Base-by-base conservation (phyloP, 768 basidiomycete species). In the Pleurotus tuber-regium region DNA sequence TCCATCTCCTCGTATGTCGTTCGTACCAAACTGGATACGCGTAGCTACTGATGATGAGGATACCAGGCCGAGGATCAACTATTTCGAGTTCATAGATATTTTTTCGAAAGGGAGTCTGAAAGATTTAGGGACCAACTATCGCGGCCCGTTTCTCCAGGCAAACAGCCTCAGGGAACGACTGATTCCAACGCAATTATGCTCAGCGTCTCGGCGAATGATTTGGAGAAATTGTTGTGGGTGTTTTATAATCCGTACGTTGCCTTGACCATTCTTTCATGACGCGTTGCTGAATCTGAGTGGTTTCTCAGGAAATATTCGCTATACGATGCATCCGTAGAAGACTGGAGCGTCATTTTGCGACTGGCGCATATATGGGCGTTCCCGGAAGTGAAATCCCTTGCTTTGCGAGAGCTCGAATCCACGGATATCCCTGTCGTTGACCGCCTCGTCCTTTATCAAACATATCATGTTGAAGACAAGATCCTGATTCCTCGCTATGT, bases 321-420 rank as follows among this genome's bases (percentile, higher is more conserved):
- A 1, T 84, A 85, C 43, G 70, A 76, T 6, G 78, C 80, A 1
- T 58, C 63, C 0, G 65, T 76, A 0, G 67, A 72, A 0, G 76
- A 77, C 7, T 89, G 87, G 87, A 63, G 66, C 0, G 66, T 64
- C 0, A 79, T 89, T 38, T 63, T 89, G 0, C 62, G 59, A 1
- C 77, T 88, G 1, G 70, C 85, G 0, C 67, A 78, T 14, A 59
- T 67, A 3, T 89, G 84, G 85, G 33, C 57, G 0, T 87, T 88
- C 53, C 56, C 54, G 0, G 74, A 80, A 38, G 74, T 85, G 5
- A 75, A 69, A 30, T 59, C 53, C 42, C 80, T 71, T 0, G 82
- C 83, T 0, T 65, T 84, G 0, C 76, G 80, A 0, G 79, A 86
- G 48, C 69, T 87, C 0, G 77, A 82, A 50, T 70, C 66, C 50